These are phyloP conservation scores for Ustilago vetiveriae DNA, from an alignment of 1,284 basidiomycete species.

Conservation along the genomic window DNA sequence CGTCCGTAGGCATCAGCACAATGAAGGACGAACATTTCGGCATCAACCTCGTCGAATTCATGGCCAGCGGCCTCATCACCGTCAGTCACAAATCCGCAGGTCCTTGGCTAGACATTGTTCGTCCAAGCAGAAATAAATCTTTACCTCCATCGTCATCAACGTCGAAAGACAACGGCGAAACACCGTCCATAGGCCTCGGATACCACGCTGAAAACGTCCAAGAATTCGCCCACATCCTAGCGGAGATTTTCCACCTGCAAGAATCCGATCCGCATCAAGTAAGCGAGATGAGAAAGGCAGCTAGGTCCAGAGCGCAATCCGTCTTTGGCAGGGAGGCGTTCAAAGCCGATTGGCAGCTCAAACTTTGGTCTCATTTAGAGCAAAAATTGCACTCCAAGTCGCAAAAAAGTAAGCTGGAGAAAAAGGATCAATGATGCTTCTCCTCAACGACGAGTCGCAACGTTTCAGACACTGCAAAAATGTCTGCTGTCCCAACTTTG, in stretches of 20 bases:
- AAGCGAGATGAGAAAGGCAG: constrained; percentile 59
- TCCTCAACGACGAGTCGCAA: no score
- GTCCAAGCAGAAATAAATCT: constrained; percentile 66
- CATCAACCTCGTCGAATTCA: constrained; percentile 96
- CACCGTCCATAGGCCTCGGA: constrained; percentile 1
- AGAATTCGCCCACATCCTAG: constrained; percentile 78
- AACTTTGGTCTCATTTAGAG: constrained; percentile 46
- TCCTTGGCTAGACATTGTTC: constrained; percentile 88
- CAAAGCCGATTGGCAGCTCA: constrained; percentile 18
- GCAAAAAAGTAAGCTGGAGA: not conserved
- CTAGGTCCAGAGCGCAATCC: constrained; percentile 69
- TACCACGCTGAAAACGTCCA: constrained; percentile 73
- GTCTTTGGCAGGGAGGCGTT: constrained; percentile 51
- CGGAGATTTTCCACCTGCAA: constrained; percentile 75
- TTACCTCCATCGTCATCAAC: no score
- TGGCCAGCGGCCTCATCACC: constrained; percentile 91
- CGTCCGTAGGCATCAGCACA: constrained; percentile 88
- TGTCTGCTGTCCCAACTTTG: not conserved
- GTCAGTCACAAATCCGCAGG: constrained; percentile 93
- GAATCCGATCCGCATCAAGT: constrained; percentile 69
- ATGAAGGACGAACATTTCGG: constrained; percentile 99
- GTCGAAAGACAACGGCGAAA: no score
- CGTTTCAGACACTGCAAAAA: no score
- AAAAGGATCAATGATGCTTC: constrained; percentile 8
- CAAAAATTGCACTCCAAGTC: constrained; percentile 5